phyloP scores from a whole-genome alignment of 2,329 filamentous ascomycete species.

The Truncatella angustata region DNA sequence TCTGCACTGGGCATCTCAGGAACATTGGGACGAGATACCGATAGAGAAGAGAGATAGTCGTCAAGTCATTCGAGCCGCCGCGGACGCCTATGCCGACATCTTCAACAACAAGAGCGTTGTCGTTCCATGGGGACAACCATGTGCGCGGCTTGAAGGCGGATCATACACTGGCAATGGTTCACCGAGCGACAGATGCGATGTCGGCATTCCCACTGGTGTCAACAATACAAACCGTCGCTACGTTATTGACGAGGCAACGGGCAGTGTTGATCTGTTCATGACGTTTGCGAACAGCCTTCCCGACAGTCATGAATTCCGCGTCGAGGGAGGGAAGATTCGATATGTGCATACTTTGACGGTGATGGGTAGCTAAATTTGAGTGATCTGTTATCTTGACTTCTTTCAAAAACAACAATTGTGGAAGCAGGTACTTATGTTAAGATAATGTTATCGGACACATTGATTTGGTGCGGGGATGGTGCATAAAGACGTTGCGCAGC shows the following conservation, averaged over 20 bases:
- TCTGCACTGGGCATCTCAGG: conserved; percentile 24
- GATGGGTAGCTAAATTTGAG: too few species aligned
- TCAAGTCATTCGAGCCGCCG: conserved; percentile 26
- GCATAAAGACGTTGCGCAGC: too few species aligned
- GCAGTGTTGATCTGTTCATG: conserved; percentile 26
- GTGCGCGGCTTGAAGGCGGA: conserved; percentile 28
- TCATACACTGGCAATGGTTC: conserved; percentile 20
- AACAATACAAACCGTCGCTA: conserved; percentile 28
- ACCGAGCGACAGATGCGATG: conserved; percentile 20
- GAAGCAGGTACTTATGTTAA: too few species aligned
- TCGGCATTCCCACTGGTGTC: conserved; percentile 25
- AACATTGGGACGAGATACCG: conserved; percentile 29
- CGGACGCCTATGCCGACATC: conserved; percentile 27
- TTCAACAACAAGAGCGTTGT: conserved; percentile 24
- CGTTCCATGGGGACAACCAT: conserved; percentile 25
- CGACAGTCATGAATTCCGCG: conserved; percentile 26
- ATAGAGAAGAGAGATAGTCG: conserved; percentile 23
- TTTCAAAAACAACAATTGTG: too few species aligned
- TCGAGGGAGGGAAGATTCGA: conserved; percentile 27
- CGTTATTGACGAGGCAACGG: conserved; percentile 27
- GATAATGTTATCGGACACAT: too few species aligned
- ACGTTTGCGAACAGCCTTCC: conserved; percentile 26
- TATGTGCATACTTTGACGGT: conserved; percentile 26
- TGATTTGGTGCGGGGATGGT: too few species aligned
- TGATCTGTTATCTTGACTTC: too few species aligned